phyloP scores from a whole-genome alignment of 768 basidiomycete genomes.

The Amanita pallidorosea region DNA sequence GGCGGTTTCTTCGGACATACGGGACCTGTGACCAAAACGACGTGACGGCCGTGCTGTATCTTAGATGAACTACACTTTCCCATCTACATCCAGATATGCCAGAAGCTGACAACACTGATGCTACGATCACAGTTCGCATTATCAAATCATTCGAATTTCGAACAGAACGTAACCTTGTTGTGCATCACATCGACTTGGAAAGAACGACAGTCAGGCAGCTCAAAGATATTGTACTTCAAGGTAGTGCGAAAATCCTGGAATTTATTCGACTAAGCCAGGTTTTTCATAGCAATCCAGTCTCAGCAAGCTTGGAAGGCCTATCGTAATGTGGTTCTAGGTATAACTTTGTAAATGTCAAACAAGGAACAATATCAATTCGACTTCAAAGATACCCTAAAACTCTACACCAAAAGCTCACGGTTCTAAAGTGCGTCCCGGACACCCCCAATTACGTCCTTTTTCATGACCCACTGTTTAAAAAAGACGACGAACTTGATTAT shows the following conservation, averaged over 20 bases:
- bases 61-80: no score
- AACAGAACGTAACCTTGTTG: conserved; percentile 79
- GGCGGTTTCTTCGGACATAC: neutral
- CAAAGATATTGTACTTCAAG: conserved; percentile 59
- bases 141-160: conserved; percentile 94
- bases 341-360: conserved; percentile 2
- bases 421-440: conserved; percentile 53
- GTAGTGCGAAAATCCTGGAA: conserved; percentile 25
- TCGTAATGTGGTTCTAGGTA: conserved; percentile 61
- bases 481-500: conserved; percentile 97
- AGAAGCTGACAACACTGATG: conserved; percentile 31
- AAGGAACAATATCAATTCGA: neutral
- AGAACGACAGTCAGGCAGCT: conserved; percentile 69
- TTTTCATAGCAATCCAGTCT: conserved; percentile 51
- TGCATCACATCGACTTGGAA: conserved; percentile 74
- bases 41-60: no score
- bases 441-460: neutral
- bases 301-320: conserved; percentile 87
- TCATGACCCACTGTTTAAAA: neutral
- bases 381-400: conserved; percentile 75
- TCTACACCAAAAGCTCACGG: conserved; percentile 95
- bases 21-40: no score
- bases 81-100: no score
- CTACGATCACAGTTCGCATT: conserved; percentile 82
- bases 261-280: neutral